Evolutionary conservation across 1,284 basidiomycete species (phyloP).

Genomic region (Naganishia cerealis): DNA sequence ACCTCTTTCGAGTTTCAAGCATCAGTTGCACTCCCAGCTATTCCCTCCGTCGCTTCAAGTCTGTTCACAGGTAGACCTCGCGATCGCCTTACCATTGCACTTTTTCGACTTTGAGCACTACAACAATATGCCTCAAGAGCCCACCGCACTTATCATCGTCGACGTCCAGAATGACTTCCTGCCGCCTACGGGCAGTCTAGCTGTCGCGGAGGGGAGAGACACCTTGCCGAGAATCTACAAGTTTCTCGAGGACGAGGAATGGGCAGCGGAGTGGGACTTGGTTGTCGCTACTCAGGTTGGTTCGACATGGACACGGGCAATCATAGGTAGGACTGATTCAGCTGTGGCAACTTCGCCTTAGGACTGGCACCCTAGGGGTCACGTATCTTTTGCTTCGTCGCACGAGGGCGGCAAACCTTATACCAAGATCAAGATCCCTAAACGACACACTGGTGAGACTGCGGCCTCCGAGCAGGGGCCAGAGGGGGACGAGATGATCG

Average conservation of each 20-base stretch:
- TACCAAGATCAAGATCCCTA: slow-evolving; percentile 50
- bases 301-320: not conserved
- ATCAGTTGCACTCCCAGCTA: too few relatives aligned
- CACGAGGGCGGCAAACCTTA: slow-evolving; percentile 56
- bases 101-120: too few relatives aligned
- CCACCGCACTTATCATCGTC: slow-evolving; percentile 59
- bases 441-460: slow-evolving; percentile 27
- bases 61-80: too few relatives aligned
- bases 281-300: slow-evolving; percentile 59
- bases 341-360: slow-evolving; percentile 27
- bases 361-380: slow-evolving; percentile 61
- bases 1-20: too few relatives aligned
- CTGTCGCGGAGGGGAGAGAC: slow-evolving; percentile 58
- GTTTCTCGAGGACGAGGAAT: slow-evolving; percentile 56
- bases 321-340: not conserved
- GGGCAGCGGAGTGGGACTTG: slow-evolving; percentile 54
- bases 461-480: not conserved
- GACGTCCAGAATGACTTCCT: slow-evolving; percentile 68
- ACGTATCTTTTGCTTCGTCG: slow-evolving; percentile 66
- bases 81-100: too few relatives aligned
- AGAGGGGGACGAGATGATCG: slow-evolving; percentile 46
- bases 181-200: slow-evolving; percentile 62
- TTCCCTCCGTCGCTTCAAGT: too few relatives aligned
- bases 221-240: slow-evolving; percentile 58
- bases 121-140: not conserved